A percentile compares a stretch with the other conserved stretches of the same genome.
Evolutionary conservation across 169 alveolate species (phyloP).

Genomic region (Plasmodium cynomolgi): DNA sequence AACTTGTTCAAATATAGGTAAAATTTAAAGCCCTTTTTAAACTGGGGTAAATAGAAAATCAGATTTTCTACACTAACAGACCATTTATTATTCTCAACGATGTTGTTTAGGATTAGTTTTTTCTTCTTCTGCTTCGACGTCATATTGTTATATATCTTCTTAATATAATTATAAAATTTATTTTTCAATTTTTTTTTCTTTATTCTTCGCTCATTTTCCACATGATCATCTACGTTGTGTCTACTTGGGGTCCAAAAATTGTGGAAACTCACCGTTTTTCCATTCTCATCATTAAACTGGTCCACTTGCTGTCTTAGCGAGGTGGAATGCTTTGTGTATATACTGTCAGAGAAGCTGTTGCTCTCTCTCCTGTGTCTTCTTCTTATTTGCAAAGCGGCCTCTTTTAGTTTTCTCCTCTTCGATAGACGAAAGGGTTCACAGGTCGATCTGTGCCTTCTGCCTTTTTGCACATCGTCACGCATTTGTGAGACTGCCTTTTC

Average conservation of each 20-base stretch:
- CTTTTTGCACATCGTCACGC: not conserved
- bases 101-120: conserved; percentile 20
- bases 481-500: not conserved
- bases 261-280: not conserved
- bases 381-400: not conserved
- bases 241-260: not conserved
- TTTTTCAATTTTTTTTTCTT: conserved; percentile 25
- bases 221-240: not conserved
- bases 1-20: conserved; percentile 32
- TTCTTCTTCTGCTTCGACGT: conserved; percentile 6
- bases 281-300: not conserved
- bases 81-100: conserved; percentile 54
- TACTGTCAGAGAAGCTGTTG: conserved; percentile 30
- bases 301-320: not conserved
- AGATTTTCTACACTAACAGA: conserved; percentile 29
- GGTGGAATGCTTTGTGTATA: conserved; percentile 10
- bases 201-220: not conserved
- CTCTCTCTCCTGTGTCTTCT: not conserved
- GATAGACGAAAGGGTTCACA: not conserved
- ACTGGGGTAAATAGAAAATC: conserved; percentile 21
- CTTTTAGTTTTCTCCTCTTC: not conserved
- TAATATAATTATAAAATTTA: conserved; percentile 37
- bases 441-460: conserved; percentile 4
- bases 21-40: conserved; percentile 51
- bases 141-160: conserved; percentile 34